Conservation (phyloP, 1,139 yeast genomes). For the Tardiomyces digboiensis region DNA sequence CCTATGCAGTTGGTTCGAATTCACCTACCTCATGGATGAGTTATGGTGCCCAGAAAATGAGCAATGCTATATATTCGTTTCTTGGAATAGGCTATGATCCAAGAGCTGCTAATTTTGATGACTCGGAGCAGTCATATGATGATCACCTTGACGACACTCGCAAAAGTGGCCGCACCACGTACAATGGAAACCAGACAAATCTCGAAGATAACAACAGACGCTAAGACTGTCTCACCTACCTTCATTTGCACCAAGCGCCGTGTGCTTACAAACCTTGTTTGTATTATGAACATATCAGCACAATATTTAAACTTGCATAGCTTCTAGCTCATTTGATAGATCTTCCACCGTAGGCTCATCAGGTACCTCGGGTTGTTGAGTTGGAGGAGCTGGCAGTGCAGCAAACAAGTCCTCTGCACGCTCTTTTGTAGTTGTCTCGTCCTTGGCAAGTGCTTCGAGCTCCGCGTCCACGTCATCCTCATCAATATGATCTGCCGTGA, state of each 20-base stretch:
- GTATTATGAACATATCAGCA: no score
- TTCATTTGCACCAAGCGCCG: no score
- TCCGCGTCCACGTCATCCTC: slow-evolving; percentile 20
- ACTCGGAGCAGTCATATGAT: neutral
- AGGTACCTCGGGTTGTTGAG: no score
- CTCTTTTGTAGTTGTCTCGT: neutral
- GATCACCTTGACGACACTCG: slow-evolving; percentile 7
- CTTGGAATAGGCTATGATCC: slow-evolving; percentile 21
- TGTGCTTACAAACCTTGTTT: no score
- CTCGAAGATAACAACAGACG: slow-evolving; percentile 29
- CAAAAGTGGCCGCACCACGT: slow-evolving; percentile 30
- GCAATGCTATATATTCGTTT: slow-evolving; percentile 20
- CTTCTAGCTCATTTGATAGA: no score
- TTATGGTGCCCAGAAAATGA: slow-evolving; percentile 12
- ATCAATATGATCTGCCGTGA: slow-evolving; percentile 10
- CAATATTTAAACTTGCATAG: no score
- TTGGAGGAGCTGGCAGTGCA: no score
- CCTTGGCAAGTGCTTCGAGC: slow-evolving; percentile 13
- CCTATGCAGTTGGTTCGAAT: slow-evolving; percentile 15
- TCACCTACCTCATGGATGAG: slow-evolving; percentile 12
- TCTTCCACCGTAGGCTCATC: no score
- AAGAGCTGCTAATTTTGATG: slow-evolving; percentile 1
- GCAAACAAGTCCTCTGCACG: no score
- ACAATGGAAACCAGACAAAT: slow-evolving; percentile 38
- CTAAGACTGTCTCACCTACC: no score